These are phyloP conservation scores for Eragrostis tef DNA, from an alignment of 202 grass and related monocot genomes.

Conservation along the genomic window DNA sequence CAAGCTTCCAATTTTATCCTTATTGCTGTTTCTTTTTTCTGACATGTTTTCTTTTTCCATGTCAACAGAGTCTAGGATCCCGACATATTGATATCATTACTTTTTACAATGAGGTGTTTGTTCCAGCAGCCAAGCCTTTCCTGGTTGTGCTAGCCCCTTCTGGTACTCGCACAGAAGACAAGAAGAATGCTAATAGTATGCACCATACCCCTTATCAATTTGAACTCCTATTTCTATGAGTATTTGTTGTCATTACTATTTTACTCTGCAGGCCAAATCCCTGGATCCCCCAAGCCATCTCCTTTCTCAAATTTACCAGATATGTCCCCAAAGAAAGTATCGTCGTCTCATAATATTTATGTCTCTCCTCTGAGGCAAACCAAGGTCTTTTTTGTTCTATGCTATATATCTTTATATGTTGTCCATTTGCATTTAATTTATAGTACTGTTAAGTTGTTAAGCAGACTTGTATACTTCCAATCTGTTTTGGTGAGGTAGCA, in stretches of 20 bases:
- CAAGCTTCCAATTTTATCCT: slow-evolving; percentile 31
- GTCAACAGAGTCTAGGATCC: slow-evolving; percentile 62
- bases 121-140: slow-evolving; percentile 81
- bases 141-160: slow-evolving; percentile 63
- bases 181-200: slow-evolving; percentile 64
- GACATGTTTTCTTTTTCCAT: slow-evolving; percentile 19
- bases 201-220: slow-evolving; percentile 27
- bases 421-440: slow-evolving; percentile 8
- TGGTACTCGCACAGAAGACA: slow-evolving; percentile 55
- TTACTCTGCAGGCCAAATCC: slow-evolving; percentile 55
- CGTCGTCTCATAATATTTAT: slow-evolving; percentile 85
- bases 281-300: slow-evolving; percentile 78
- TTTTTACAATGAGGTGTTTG: slow-evolving; percentile 93
- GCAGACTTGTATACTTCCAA: neutral
- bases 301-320: slow-evolving; percentile 90
- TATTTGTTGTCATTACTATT: slow-evolving; percentile 45
- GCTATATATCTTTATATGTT: slow-evolving; percentile 10
- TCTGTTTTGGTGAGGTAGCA: neutral
- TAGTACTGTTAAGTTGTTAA: slow-evolving; percentile 36
- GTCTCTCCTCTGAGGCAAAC: slow-evolving; percentile 87
- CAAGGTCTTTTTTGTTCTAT: slow-evolving; percentile 59
- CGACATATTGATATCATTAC: slow-evolving; percentile 80
- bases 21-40: slow-evolving; percentile 19
- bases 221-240: slow-evolving; percentile 37
- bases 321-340: slow-evolving; percentile 98